Base-by-base conservation (phyloP, 2,329 filamentous ascomycete species). In the Lecanoromycetidae sp. region DNA sequence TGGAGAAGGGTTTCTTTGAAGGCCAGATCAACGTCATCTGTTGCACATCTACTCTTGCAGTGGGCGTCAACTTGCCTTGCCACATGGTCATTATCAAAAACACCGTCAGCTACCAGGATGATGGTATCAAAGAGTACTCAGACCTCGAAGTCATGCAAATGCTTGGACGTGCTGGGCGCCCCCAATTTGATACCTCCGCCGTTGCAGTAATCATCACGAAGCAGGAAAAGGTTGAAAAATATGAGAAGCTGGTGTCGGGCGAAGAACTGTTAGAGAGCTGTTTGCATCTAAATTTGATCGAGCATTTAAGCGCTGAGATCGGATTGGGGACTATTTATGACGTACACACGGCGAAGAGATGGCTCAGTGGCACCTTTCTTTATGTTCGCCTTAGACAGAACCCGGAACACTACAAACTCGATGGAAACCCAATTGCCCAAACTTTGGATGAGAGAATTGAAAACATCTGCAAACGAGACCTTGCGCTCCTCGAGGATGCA, bases 81-180 rank as follows among this genome's bases (percentile, higher is more conserved):
- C 82, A 91, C 58, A 76, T 88, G 3, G 85, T 88, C 3, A 78
- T 93, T 8, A 75, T 94, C 46, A 93, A 93, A 61, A 84, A 84
- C 19, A 93, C 86, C 0, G 72, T 79, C 3, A 70, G 72, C 0
- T 88, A 78, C 62, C 75, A 77, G 48, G 74, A 78, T 48, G 69
- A 64, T 26, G 64, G 71, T 5, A 71, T 76, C 30, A 75, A 79
- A 46, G 84, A 91, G 59, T 87, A 87, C 55, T 79, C 84, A 0
- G 85, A 91, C 58, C 69, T 93, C 4, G 86, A 93, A 55, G 75
- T 90, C 52, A 90, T 90, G 81, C 86, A 94, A 57, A 93, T 94
- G 86, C 74, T 93, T 40, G 86, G 86, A 5, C 78, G 86, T 53
- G 86, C 86, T 42, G 86, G 87, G 1, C 72, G 86, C n/a, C 86